These are phyloP conservation scores for Epicoccum nigrum DNA, from an alignment of 2,329 filamentous ascomycete genomes.

Conservation along the genomic window DNA sequence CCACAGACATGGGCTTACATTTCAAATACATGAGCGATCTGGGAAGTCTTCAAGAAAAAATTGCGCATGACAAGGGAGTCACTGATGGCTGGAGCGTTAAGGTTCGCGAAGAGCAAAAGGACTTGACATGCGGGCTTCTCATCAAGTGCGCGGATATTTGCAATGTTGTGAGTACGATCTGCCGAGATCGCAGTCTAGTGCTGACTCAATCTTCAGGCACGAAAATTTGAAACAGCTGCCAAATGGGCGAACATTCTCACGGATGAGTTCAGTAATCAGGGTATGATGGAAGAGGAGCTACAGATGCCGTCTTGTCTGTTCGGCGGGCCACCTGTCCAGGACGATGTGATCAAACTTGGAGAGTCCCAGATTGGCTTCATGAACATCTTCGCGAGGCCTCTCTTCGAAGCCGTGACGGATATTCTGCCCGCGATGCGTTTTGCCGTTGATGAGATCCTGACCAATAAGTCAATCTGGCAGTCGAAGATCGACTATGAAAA, in stretches of 20 bases:
- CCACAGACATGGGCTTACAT: constrained; percentile 96
- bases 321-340: constrained; percentile 76
- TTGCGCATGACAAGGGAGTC: constrained; percentile 67
- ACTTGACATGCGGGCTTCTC: constrained; percentile 83
- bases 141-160: constrained; percentile 99
- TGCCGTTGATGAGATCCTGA: constrained; percentile 78
- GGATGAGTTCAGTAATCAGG: constrained; percentile 92
- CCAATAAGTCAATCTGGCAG: constrained; percentile 78
- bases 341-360: constrained; percentile 80
- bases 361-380: constrained; percentile 95
- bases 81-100: constrained; percentile 79
- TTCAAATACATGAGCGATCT: constrained; percentile 96
- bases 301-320: constrained; percentile 88
- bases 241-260: constrained; percentile 94
- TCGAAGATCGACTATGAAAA: constrained; percentile 69
- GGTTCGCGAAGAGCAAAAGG: constrained; percentile 75
- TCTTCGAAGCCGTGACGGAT: constrained; percentile 87
- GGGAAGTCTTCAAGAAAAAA: constrained; percentile 77
- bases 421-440: constrained; percentile 85
- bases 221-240: constrained; percentile 79
- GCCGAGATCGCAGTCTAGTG: not conserved
- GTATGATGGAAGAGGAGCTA: constrained; percentile 86
- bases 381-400: constrained; percentile 90
- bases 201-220: constrained; percentile 49
- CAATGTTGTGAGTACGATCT: constrained; percentile 69